Conservation (phyloP, 208 protist species). For the Acanthamoeba culbertsoni region DNA sequence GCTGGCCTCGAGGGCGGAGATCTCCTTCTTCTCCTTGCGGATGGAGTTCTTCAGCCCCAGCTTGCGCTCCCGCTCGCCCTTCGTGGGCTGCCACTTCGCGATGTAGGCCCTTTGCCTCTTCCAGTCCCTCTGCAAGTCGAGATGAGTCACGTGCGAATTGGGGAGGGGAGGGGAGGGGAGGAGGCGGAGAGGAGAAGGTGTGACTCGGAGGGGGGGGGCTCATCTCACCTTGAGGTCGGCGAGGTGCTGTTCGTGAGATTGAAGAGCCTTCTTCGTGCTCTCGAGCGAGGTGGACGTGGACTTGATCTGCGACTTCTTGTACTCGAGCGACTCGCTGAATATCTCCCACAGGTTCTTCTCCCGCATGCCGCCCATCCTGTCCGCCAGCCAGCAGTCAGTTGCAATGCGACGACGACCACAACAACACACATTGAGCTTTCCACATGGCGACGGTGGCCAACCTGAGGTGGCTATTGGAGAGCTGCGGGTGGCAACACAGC, state of each 20-base stretch:
- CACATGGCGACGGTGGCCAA: too few relatives aligned
- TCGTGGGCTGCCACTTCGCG: neutral
- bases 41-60: conserved; percentile 42
- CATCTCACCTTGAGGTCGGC: neutral
- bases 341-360: neutral
- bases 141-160: neutral
- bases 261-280: neutral
- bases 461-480: neutral
- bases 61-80: conserved; percentile 3
- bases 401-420: neutral
- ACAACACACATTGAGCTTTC: neutral
- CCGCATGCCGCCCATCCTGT: neutral
- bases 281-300: neutral
- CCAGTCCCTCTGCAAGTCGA: neutral
- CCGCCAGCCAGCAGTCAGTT: too few relatives aligned
- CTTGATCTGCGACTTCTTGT: neutral
- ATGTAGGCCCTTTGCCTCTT: neutral
- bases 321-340: neutral
- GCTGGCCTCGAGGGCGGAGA: neutral
- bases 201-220: neutral
- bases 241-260: neutral
- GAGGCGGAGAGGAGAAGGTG: neutral
- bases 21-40: conserved; percentile 23
- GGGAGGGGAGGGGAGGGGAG: neutral
- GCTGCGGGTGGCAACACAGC: conserved; percentile 14